Evolutionary conservation across 75 land plant species (phyloP).

Genomic region (Gnetum montanum): DNA sequence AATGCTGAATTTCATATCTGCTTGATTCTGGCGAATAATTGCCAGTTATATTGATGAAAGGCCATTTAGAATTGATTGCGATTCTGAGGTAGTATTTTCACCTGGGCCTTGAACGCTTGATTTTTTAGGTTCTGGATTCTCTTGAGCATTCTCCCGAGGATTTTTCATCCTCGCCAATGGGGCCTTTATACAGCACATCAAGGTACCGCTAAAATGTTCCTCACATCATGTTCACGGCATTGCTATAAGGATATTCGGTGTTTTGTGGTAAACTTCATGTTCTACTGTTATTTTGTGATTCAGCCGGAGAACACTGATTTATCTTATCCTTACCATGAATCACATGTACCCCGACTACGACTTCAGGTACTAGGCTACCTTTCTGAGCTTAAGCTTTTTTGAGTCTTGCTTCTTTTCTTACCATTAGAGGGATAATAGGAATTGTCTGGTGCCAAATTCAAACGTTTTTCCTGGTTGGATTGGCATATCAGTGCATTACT

Average conservation of each 20-base stretch:
- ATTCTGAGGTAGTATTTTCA: neutral
- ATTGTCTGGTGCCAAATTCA: constrained; percentile 59
- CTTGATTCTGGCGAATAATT: no score
- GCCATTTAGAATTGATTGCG: no score
- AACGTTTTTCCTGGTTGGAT: constrained; percentile 49
- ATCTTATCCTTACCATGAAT: constrained; percentile 60
- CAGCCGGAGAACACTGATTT: constrained; percentile 72
- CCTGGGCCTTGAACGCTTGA: neutral
- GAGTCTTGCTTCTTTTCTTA: neutral
- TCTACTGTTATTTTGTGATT: constrained; percentile 8
- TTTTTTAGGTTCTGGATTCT: constrained; percentile 49
- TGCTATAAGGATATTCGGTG: neutral
- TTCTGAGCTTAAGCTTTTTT: neutral
- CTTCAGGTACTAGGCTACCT: constrained; percentile 90
- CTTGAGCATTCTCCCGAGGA: constrained; percentile 45
- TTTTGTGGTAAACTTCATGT: neutral
- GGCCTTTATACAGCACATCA: constrained; percentile 48
- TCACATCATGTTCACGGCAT: constrained; percentile 1
- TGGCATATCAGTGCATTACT: constrained; percentile 35
- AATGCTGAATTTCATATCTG: no score
- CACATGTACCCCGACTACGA: constrained; percentile 92
- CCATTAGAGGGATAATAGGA: constrained; percentile 31
- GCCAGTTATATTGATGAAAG: no score
- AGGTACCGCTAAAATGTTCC: no score
- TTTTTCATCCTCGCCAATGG: constrained; percentile 50